phyloP scores from a whole-genome alignment of 768 basidiomycete species.

The Boletellus sp. region DNA sequence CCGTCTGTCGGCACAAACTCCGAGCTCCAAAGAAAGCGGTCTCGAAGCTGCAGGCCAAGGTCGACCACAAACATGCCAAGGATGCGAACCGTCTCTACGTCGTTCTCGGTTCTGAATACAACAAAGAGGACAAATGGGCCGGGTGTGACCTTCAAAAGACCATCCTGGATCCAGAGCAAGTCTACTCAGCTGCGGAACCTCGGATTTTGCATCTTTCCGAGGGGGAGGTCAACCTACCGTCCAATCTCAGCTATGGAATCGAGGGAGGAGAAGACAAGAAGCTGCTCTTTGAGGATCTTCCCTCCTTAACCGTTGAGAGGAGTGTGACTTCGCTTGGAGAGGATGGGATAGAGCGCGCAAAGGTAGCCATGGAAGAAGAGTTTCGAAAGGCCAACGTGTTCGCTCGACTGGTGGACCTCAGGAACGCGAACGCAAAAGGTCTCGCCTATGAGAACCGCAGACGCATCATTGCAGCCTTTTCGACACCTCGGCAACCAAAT shows the following conservation, averaged over 20 bases:
- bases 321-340: conserved; percentile 19
- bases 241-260: conserved; percentile 64
- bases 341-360: conserved; percentile 18
- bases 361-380: conserved; percentile 34
- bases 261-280: conserved; percentile 46
- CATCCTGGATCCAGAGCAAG: conserved; percentile 53
- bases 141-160: conserved; percentile 61
- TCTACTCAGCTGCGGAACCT: conserved; percentile 28
- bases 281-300: conserved; percentile 66
- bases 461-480: conserved; percentile 78
- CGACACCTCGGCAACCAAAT: conserved; percentile 56
- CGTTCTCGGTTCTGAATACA: conserved; percentile 67
- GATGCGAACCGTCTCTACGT: conserved; percentile 53
- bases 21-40: conserved; percentile 38
- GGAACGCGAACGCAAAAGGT: conserved; percentile 85
- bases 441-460: conserved; percentile 83
- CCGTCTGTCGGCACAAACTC: conserved; percentile 35
- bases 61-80: conserved; percentile 37
- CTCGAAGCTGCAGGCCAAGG: conserved; percentile 45
- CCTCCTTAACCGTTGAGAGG: conserved; percentile 43
- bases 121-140: conserved; percentile 65
- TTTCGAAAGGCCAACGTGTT: conserved; percentile 51
- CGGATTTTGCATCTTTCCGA: conserved; percentile 29
- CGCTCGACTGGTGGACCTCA: conserved; percentile 71
- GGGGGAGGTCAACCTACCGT: conserved; percentile 46